Evolutionary conservation across 345 rosid species (phyloP).

Genomic region (Eucalyptus viminalis): DNA sequence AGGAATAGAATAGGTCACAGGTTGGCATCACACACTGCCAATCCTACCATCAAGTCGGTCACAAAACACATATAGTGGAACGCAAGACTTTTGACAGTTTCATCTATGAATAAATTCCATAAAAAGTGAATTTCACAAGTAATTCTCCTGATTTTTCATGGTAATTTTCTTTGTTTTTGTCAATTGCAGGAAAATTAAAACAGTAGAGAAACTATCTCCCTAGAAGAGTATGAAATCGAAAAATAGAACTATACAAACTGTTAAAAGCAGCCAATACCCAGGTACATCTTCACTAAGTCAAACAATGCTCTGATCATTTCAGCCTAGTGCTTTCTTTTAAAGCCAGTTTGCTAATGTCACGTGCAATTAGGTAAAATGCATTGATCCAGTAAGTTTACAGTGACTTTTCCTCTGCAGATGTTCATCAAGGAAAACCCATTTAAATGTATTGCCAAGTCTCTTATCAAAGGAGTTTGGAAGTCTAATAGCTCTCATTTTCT

Average conservation of each 20-base stretch:
- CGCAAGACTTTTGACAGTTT: not conserved
- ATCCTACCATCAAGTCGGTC: not conserved
- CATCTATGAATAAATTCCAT: not conserved
- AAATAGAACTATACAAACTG: not conserved
- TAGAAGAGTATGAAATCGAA: not conserved
- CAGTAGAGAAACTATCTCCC: not conserved
- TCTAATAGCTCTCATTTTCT: not conserved
- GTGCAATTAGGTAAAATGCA: not conserved
- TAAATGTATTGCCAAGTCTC: not conserved
- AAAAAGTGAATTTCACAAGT: not conserved
- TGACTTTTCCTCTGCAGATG: not conserved
- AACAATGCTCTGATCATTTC: not conserved
- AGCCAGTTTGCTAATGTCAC: not conserved
- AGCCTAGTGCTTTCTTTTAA: not conserved
- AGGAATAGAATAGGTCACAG: not conserved
- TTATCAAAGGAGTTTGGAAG: not conserved
- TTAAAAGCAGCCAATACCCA: not conserved
- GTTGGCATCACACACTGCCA: not conserved
- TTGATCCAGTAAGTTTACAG: not conserved
- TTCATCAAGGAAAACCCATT: not conserved
- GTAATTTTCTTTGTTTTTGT: not conserved
- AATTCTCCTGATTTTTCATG: not conserved
- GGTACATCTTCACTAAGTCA: not conserved
- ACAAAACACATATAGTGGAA: not conserved
- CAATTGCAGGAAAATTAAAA: not conserved